phyloP scores from a whole-genome alignment of 179 eudicot species.

The Amaranthus tricolor region DNA sequence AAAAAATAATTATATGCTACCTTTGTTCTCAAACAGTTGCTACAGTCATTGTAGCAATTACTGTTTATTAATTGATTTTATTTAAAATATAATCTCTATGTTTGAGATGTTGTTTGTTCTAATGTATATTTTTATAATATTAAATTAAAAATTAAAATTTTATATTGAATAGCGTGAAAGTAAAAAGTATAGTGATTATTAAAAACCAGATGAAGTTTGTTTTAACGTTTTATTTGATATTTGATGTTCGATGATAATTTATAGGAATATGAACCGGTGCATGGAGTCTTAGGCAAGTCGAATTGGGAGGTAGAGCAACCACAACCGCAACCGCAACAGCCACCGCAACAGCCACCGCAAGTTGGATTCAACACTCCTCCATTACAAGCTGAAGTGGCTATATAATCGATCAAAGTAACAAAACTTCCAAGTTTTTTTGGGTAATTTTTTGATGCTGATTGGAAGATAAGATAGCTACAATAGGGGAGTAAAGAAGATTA shows the following conservation, averaged over 20 bases:
- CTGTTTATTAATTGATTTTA: no score
- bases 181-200: no score
- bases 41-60: no score
- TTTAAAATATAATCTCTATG: no score
- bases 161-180: no score
- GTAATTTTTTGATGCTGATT: neutral
- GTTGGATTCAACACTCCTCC: conserved; percentile 34
- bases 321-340: neutral
- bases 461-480: conserved; percentile 5
- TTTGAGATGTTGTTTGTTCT: no score
- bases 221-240: neutral
- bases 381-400: conserved; percentile 40
- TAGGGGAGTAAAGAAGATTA: conserved; percentile 7
- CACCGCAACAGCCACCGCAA: conserved; percentile 22
- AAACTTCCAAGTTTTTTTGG: neutral
- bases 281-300: conserved; percentile 46
- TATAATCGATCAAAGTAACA: conserved; percentile 16
- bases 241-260: neutral
- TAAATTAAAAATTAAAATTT: no score
- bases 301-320: conserved; percentile 60
- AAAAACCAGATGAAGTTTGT: no score
- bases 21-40: no score
- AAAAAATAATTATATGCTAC: no score
- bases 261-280: conserved; percentile 63
- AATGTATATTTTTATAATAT: no score